Base-by-base conservation (phyloP, 2,329 filamentous ascomycete genomes). In the Cercospora zeina region DNA sequence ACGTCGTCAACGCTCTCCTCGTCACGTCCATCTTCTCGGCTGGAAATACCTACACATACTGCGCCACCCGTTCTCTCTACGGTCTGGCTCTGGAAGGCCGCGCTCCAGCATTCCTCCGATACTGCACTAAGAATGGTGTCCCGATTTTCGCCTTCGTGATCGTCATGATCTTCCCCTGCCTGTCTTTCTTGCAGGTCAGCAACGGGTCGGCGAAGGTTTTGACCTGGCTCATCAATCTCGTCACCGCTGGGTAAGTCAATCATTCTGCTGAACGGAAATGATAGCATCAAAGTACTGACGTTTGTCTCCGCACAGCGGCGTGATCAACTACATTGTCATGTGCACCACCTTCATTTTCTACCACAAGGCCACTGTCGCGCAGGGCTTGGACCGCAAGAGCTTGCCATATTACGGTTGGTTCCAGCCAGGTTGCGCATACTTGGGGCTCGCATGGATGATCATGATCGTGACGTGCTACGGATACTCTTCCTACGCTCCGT, bases 241-340 rank as follows among this genome's bases (percentile, higher is more conserved):
- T 85, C 71, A 63, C 57, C 21, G 36, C 56, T 2, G 56, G 56
- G 47, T 51, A 51, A 42, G 51, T 27, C 7, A 11, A 24, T 4
- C 2, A 34, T 24, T 7, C 51, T 19, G n/a, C 7, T 1, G 58
- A 82, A 3, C 82, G 80, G 2, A 81, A 79, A 24, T 79, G 80
- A 51, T 79, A n/a, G 84, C 68, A 85, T 87, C 14, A 34, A 16
- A 42, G 0, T 42, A 27, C 34, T 55, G 21, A 27, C 30, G 27
- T 8, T 37, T 71, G 61, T 27, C 24, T 27, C 24, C 82, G 4
- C 83, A 81, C 2, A 81, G 80, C 27, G 80, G 81, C 54, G 79
- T 86, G 67, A 86, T 88, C 73, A 84, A 87, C 76, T 88, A 85
- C 73, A 80, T 87, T 62, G 79, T 83, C 72, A 85, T 85, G 76